phyloP scores from a whole-genome alignment of 2,329 filamentous ascomycete species.

The Aureobasidium sp. region DNA sequence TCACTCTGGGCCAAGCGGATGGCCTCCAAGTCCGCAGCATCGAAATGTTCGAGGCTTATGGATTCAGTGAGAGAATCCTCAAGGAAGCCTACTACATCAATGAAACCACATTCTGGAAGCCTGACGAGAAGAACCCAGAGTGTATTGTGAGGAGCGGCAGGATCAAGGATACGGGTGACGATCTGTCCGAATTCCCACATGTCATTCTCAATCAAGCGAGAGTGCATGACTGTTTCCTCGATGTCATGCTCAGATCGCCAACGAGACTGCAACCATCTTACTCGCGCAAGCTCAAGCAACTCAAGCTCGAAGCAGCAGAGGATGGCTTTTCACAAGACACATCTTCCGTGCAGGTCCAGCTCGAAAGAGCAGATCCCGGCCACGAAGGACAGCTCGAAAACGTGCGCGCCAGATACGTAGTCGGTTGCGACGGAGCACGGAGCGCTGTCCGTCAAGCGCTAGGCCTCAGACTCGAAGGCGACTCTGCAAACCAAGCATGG shows the following conservation, averaged over 20 bases:
- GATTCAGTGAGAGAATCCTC: constrained; percentile 56
- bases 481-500: constrained; percentile 25
- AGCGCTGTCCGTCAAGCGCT: constrained; percentile 20
- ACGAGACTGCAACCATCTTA: constrained; percentile 40
- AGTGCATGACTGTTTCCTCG: constrained; percentile 50
- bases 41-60: constrained; percentile 67
- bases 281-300: constrained; percentile 49
- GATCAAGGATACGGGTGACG: constrained; percentile 15
- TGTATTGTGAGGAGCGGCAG: constrained; percentile 15
- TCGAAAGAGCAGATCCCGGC: constrained; percentile 36
- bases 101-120: constrained; percentile 56
- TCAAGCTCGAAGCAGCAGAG: constrained; percentile 47
- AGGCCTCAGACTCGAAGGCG: constrained; percentile 23
- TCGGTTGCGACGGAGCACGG: constrained; percentile 25
- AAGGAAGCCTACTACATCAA: constrained; percentile 62
- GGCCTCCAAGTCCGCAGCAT: constrained; percentile 59
- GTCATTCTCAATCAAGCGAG: constrained; percentile 62
- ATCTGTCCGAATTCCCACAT: constrained; percentile 57
- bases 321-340: constrained; percentile 22
- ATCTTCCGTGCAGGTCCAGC: not conserved
- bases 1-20: constrained; percentile 41
- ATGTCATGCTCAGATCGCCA: constrained; percentile 14
- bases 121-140: constrained; percentile 25
- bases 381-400: constrained; percentile 19
- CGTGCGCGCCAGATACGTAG: constrained; percentile 21